Percentiles rank a stretch among this genome's conserved stretches.
These are phyloP conservation scores for Colletotrichum phormii DNA, from an alignment of 2,329 filamentous ascomycete species.

Conservation along the genomic window DNA sequence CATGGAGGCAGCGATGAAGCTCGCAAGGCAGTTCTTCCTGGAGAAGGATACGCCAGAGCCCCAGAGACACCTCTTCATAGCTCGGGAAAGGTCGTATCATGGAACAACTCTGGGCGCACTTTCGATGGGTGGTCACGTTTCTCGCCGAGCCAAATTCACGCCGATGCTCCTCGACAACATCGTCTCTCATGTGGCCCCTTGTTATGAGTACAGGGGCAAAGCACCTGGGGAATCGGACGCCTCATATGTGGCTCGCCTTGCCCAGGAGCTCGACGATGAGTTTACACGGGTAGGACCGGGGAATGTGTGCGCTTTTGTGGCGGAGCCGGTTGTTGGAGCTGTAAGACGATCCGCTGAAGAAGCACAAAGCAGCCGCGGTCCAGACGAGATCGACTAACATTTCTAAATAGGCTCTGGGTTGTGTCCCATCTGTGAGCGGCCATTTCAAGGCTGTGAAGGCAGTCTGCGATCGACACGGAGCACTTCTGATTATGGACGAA, in stretches of 20 bases:
- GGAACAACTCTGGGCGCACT: constrained; percentile 78
- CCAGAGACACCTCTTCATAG: constrained; percentile 73
- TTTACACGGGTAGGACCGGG: constrained; percentile 73
- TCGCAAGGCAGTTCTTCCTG: constrained; percentile 60
- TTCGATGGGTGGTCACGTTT: constrained; percentile 71
- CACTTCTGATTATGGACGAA: constrained; percentile 74
- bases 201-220: constrained; percentile 73
- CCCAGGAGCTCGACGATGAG: constrained; percentile 73
- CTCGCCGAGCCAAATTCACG: constrained; percentile 71
- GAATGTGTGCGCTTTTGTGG: constrained; percentile 77
- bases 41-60: constrained; percentile 60
- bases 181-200: constrained; percentile 72
- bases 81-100: constrained; percentile 76
- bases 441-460: constrained; percentile 73
- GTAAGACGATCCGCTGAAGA: constrained; percentile 52
- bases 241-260: constrained; percentile 71
- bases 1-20: constrained; percentile 61
- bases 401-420: constrained; percentile 66
- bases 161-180: constrained; percentile 66
- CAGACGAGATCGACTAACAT: not conserved
- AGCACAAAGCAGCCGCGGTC: not conserved
- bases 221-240: constrained; percentile 62
- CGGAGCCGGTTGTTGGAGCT: constrained; percentile 80
- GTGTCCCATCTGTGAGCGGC: constrained; percentile 69
- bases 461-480: constrained; percentile 73